Evolutionary conservation across 2,329 filamentous ascomycete genomes (phyloP), one percentile per base, ranked within the genome.

Genomic region (Hymenoscyphus albidus): DNA sequence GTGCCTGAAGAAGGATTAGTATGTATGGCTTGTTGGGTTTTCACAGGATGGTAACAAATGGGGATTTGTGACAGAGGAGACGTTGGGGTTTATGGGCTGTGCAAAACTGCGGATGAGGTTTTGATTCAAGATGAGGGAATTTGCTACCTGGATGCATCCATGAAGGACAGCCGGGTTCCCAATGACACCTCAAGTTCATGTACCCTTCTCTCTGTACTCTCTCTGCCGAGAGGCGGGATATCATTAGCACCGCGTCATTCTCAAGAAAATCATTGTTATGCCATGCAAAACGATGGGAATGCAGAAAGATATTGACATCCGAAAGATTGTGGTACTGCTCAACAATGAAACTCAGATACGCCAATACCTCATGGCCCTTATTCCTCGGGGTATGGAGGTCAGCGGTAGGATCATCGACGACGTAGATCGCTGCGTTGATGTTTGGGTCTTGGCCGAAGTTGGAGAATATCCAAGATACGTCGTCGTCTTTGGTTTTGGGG

Each of bases 121-220:
- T 27, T 27, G 27, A 2, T 27, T 27, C 27, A 27, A 27, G 27
- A 27, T 27, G 27, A 27, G 27, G 1, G 27, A 27, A 3, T 27
- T 27, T 27, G 27, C 71, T 68, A 18, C 75, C 70, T 1, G 80
- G 80, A 4, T 75, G 74, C 69, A 84, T 81, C 76, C 82, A 80
- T 2, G 59, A 73, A 3, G 81, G 79, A 67, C 85, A 88, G 9
- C 85, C 85, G 2, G 85, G 82, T 54, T 80, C 77, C 82, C 81
- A 84, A 68, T 82, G 82, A 72, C 86, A 88, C 61, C 85, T 82
- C 60, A 88, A 78, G 70, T 88, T 88, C 68, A 83, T 81, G 72
- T 87, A 88, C 57, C 85, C 85, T 60, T 80, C 77, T 61, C 78
- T 74, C 58, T 80, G 78, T n/a, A 88, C 78, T 64, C 70, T 64